Evolutionary conservation across 352 stramenopile species (phyloP).

Genomic region (Pythium plurisporium): DNA sequence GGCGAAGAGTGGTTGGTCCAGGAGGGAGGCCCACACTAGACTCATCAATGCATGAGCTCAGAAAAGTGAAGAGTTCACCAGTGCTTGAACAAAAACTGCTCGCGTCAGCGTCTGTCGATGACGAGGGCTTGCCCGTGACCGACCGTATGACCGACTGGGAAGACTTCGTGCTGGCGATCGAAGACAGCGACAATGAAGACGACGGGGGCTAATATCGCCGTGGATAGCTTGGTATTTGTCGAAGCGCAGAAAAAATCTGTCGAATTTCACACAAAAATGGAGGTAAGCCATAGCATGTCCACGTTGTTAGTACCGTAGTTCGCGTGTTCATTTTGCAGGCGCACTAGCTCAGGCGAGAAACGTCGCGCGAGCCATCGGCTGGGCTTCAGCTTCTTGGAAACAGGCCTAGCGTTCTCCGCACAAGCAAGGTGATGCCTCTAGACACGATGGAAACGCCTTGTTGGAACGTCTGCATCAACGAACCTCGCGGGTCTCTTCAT

Average conservation of each 20-base stretch:
- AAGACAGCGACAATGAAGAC: conserved; percentile 6
- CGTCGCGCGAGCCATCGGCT: too few species aligned
- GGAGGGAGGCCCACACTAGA: background rate
- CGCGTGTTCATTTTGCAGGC: too few species aligned
- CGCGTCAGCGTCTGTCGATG: background rate
- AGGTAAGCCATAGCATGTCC: background rate
- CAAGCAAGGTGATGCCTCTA: too few species aligned
- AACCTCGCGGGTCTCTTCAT: background rate
- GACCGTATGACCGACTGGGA: conserved; percentile 14
- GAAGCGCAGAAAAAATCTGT: background rate
- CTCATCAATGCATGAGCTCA: background rate
- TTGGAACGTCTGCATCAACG: background rate
- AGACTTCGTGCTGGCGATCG: conserved; percentile 8
- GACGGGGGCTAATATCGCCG: background rate
- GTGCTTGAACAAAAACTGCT: background rate
- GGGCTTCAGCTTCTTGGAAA: too few species aligned
- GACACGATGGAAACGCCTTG: too few species aligned
- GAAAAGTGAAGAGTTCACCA: conserved; percentile 2
- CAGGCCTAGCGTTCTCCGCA: too few species aligned
- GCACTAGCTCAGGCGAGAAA: too few species aligned
- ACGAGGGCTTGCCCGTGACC: conserved; percentile 1
- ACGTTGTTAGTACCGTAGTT: conserved; percentile 6
- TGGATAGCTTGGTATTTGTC: background rate
- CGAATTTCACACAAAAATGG: background rate
- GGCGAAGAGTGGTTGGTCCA: background rate